Evolutionary conservation across 352 stramenopile genomes (phyloP).

Genomic region (Globisporangium mamillatum): DNA sequence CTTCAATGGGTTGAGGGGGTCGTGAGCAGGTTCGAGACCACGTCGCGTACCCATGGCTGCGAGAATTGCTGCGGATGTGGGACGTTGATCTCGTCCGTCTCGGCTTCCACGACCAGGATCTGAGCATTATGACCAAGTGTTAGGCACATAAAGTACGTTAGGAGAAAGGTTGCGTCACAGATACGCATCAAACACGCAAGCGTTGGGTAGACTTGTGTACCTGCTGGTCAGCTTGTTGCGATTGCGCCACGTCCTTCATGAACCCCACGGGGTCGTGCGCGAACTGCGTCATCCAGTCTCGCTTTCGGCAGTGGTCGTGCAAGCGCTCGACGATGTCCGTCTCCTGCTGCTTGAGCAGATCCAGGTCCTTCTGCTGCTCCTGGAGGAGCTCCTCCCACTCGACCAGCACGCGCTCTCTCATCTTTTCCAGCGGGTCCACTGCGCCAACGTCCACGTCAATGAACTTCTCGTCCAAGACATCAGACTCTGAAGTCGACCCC

Average conservation of each 20-base stretch:
- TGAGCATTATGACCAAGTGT: slow-evolving; percentile 10
- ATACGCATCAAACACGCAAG: not conserved
- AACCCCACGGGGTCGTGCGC: slow-evolving; percentile 63
- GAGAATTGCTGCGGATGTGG: slow-evolving; percentile 60
- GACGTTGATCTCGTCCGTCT: slow-evolving; percentile 60
- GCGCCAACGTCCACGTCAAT: slow-evolving; percentile 58
- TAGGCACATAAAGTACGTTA: not conserved
- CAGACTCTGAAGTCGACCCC: slow-evolving; percentile 17
- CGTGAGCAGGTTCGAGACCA: slow-evolving; percentile 35
- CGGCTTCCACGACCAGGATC: slow-evolving; percentile 55
- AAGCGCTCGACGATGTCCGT: slow-evolving; percentile 49
- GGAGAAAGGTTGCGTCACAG: not conserved
- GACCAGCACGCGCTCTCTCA: slow-evolving; percentile 30
- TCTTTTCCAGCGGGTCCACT: slow-evolving; percentile 47
- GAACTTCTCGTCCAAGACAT: slow-evolving; percentile 48
- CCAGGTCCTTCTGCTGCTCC: slow-evolving; percentile 62
- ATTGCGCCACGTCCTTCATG: slow-evolving; percentile 52
- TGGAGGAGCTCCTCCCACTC: slow-evolving; percentile 65
- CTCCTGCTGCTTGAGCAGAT: slow-evolving; percentile 59
- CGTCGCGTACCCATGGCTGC: slow-evolving; percentile 68
- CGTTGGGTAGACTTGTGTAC: slow-evolving; percentile 17
- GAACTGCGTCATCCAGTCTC: slow-evolving; percentile 73
- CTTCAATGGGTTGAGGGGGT: slow-evolving; percentile 19
- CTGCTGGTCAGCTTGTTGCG: slow-evolving; percentile 58
- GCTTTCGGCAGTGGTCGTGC: slow-evolving; percentile 43